phyloP scores from a whole-genome alignment of 805 yeast genomes.

The Candida incommunis region DNA sequence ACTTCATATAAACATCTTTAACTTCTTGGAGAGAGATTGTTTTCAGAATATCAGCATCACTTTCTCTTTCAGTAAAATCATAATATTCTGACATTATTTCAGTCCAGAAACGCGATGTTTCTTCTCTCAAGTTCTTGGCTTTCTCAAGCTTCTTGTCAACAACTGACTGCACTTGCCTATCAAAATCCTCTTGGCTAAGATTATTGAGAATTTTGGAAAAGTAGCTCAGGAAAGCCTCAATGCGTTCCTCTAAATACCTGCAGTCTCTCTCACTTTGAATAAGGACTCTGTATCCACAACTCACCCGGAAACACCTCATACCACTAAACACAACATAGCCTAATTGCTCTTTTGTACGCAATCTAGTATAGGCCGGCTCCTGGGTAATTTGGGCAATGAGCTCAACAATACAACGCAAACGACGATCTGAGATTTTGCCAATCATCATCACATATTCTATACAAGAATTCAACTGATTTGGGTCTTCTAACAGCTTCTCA shows the following conservation, averaged over 20 bases:
- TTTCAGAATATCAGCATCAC: neutral
- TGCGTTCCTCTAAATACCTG: conserved; percentile 60
- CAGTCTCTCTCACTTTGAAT: conserved; percentile 76
- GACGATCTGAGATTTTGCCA: conserved; percentile 32
- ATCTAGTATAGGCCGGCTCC: conserved; percentile 81
- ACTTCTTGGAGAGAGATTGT: neutral
- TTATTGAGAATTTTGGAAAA: conserved; percentile 33
- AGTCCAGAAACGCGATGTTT: conserved; percentile 48
- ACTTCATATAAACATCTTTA: neutral
- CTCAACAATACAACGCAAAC: conserved; percentile 38
- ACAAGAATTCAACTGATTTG: conserved; percentile 67
- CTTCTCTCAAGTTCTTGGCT: conserved; percentile 67
- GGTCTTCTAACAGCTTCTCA: conserved; percentile 34
- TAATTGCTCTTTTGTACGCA: conserved; percentile 87
- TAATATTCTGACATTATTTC: conserved; percentile 64
- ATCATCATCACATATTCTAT: conserved; percentile 66
- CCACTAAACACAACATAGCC: conserved; percentile 91
- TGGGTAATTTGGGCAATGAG: conserved; percentile 57
- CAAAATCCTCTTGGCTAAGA: conserved; percentile 51
- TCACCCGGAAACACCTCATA: conserved; percentile 49
- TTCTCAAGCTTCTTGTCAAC: conserved; percentile 53
- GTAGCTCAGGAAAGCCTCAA: conserved; percentile 44
- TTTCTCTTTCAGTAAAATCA: conserved; percentile 35
- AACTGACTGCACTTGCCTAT: conserved; percentile 55
- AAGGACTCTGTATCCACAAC: conserved; percentile 57